phyloP scores from a whole-genome alignment of 306 rosid species.

The Abrus precatorius region DNA sequence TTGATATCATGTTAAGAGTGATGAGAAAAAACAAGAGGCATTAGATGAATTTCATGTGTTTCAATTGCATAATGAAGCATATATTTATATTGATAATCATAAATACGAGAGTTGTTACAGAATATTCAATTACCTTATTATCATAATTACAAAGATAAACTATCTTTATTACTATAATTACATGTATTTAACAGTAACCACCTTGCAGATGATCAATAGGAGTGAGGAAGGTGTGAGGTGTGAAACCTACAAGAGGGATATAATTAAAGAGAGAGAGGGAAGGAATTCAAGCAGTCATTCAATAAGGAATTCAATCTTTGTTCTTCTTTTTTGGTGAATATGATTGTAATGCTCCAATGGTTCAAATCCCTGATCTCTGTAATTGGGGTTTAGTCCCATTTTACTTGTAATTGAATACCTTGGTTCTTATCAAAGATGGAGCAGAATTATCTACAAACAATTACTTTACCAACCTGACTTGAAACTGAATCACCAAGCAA shows the following conservation, averaged over 20 bases:
- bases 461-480: conserved; percentile 59
- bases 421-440: neutral
- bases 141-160: too few species aligned
- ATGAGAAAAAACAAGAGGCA: too few species aligned
- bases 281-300: neutral
- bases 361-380: neutral
- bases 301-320: neutral
- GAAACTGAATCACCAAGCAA: conserved; percentile 51
- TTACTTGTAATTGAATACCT: neutral
- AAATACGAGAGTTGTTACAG: too few species aligned
- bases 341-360: neutral
- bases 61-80: too few species aligned
- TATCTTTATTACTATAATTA: too few species aligned
- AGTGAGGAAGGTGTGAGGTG: neutral
- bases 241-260: neutral
- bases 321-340: neutral
- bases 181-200: too few species aligned
- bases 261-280: neutral
- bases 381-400: neutral
- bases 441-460: conserved; percentile 28
- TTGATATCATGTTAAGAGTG: too few species aligned
- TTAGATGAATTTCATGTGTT: too few species aligned
- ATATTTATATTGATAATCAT: too few species aligned
- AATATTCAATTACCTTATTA: too few species aligned
- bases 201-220: too few species aligned